Percentiles rank a stretch among this genome's conserved stretches.
phyloP scores from a whole-genome alignment of 2,329 filamentous ascomycete genomes.

The Arachnopeziza araneosa region DNA sequence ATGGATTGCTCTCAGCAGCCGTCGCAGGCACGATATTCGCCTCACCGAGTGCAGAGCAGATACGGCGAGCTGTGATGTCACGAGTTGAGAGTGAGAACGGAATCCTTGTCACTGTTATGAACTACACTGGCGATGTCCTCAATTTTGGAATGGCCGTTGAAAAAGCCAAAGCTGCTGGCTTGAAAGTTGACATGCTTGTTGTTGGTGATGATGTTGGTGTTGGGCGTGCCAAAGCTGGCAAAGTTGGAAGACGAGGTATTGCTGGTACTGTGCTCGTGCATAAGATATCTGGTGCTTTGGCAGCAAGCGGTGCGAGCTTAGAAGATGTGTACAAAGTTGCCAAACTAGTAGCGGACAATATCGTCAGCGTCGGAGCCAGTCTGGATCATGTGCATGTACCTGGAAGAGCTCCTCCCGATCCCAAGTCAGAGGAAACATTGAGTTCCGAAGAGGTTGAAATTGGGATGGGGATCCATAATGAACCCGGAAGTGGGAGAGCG shows the following conservation, averaged over 20 bases:
- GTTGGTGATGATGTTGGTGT: conserved; percentile 92
- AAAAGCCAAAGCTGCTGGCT: conserved; percentile 76
- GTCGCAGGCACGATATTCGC: conserved; percentile 87
- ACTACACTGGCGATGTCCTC: conserved; percentile 84
- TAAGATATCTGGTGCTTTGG: conserved; percentile 82
- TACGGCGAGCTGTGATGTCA: conserved; percentile 67
- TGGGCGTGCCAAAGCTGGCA: conserved; percentile 74
- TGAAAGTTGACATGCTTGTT: conserved; percentile 81
- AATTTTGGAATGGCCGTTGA: conserved; percentile 94
- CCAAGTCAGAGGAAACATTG: conserved; percentile 50
- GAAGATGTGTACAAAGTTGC: conserved; percentile 70
- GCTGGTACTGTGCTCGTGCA: conserved; percentile 87
- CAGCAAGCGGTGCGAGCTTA: conserved; percentile 61
- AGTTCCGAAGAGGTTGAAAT: conserved; percentile 53
- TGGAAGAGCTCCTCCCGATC: conserved; percentile 55
- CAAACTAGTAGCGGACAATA: conserved; percentile 64
- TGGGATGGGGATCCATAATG: conserved; percentile 71
- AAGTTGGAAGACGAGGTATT: conserved; percentile 86
- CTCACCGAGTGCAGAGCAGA: conserved; percentile 74
- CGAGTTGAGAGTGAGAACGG: conserved; percentile 67
- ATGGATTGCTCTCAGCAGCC: conserved; percentile 71
- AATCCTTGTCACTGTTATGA: conserved; percentile 89
- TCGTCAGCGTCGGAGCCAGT: conserved; percentile 81
- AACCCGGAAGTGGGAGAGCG: conserved; percentile 48
- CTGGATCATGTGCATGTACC: conserved; percentile 92